Base-by-base conservation (phyloP, 2,329 filamentous ascomycete genomes). In the Colletotrichum theobromicola region DNA sequence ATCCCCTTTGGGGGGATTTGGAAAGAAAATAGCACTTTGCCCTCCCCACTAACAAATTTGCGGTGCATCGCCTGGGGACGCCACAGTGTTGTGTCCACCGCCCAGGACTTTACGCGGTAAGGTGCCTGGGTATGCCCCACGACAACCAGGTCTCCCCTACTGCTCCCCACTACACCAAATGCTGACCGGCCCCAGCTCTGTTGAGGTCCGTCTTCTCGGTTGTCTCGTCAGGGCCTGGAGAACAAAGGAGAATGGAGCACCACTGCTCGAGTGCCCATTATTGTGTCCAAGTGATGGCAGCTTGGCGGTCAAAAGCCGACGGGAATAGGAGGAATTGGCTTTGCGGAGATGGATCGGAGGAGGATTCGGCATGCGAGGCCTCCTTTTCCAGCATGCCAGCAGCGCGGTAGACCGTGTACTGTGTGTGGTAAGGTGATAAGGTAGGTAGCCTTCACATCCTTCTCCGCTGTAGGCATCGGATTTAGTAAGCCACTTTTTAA, bases 31-130 rank as follows among this genome's bases (percentile, higher is more conserved):
- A 32, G 28, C 57, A 57, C 70, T 37, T 63, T 66, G 26, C 57
- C 65, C 30, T 66, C 32, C 57, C 65, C 30, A 55, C 61, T 66
- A 74, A 65, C 72, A 53, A 30, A 61, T 55, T 74, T 62, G 60
- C 61, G 46, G 13, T 32, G 26, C 67, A 66, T 58, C 30, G 55
- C 53, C 50, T 13, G 60, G 60, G 46, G 67, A 61, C 34, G 26
- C 42, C 55, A 71, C 71, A 66, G 60, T 71, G 32, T 35, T 30
- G 60, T 71, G 53, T 28, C 35, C 58, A 65, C 30, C 35, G 16
- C 28, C 9, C 42, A 50, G 21, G 42, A 50, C 42, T 50, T 21
- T 18, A n/a, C n/a, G n/a, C 13, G n/a, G 42, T n/a, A 50, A 50
- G 42, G 42, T n/a, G 21, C 42, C 42, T 21, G 10, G 42, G 42